Evolutionary conservation across 2,329 filamentous ascomycete species (phyloP).

Genomic region (Acephala macrosclerotiorum): DNA sequence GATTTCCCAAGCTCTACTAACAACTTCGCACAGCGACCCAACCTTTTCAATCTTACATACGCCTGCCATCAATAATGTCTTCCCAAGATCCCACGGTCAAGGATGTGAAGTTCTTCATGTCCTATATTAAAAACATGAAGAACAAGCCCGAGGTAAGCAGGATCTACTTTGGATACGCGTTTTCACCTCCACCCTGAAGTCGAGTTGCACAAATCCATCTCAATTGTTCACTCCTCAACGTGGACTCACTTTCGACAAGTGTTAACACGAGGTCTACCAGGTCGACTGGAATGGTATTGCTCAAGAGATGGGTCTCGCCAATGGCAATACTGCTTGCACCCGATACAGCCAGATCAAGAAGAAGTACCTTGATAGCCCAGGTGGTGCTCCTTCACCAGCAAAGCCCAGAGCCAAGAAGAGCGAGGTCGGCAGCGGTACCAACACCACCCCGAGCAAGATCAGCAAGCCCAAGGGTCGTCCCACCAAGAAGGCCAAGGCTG

Average conservation of each 20-base stretch:
- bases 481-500: neutral
- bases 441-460: constrained; percentile 7
- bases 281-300: neutral
- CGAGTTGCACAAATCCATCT: neutral
- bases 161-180: neutral
- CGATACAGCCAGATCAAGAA: neutral
- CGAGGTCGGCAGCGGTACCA: constrained; percentile 10
- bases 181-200: no score
- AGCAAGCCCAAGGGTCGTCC: constrained; percentile 5
- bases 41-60: neutral
- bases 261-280: neutral
- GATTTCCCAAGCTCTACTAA: neutral
- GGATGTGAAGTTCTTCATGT: neutral
- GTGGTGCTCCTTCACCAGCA: neutral
- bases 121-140: neutral
- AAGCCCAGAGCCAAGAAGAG: neutral
- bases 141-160: constrained; percentile 1
- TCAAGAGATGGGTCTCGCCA: neutral
- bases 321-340: neutral
- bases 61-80: neutral
- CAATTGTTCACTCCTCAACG: neutral
- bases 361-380: neutral
- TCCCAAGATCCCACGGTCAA: neutral
- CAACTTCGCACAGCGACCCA: neutral
- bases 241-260: neutral